Conservation (phyloP, 148 eudicot species). For the Cornus florida region DNA sequence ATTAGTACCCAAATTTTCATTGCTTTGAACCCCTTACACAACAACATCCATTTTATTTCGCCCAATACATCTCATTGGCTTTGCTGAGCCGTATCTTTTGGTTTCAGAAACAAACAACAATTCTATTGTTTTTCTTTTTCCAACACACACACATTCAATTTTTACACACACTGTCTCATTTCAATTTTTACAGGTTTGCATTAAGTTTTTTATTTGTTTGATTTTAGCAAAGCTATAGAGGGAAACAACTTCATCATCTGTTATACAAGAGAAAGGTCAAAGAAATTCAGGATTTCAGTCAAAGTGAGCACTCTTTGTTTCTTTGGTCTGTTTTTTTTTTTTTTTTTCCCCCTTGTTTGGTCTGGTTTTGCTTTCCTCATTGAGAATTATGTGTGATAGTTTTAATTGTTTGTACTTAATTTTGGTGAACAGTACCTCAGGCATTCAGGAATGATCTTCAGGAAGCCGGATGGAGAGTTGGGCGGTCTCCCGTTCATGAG, state of each 20-base stretch:
- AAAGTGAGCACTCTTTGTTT: constrained; percentile 42
- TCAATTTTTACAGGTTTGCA: not conserved
- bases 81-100: too few species aligned
- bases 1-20: not conserved
- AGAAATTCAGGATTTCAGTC: constrained; percentile 70
- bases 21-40: not conserved
- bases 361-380: not conserved
- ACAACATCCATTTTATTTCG: not conserved
- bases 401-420: not conserved
- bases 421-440: constrained; percentile 66
- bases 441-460: constrained; percentile 72
- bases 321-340: not conserved
- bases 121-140: too few species aligned
- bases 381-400: not conserved
- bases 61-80: not conserved
- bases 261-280: constrained; percentile 84
- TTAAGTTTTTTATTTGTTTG: constrained; percentile 1
- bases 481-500: constrained; percentile 72
- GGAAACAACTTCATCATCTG: constrained; percentile 88
- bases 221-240: constrained; percentile 73
- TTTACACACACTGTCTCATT: not conserved
- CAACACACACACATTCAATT: not conserved
- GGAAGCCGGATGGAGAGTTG: constrained; percentile 89
- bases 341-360: too few species aligned
- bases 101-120: too few species aligned